phyloP scores from a whole-genome alignment of 2,329 filamentous ascomycete species.

The Xylariaceae sp. region DNA sequence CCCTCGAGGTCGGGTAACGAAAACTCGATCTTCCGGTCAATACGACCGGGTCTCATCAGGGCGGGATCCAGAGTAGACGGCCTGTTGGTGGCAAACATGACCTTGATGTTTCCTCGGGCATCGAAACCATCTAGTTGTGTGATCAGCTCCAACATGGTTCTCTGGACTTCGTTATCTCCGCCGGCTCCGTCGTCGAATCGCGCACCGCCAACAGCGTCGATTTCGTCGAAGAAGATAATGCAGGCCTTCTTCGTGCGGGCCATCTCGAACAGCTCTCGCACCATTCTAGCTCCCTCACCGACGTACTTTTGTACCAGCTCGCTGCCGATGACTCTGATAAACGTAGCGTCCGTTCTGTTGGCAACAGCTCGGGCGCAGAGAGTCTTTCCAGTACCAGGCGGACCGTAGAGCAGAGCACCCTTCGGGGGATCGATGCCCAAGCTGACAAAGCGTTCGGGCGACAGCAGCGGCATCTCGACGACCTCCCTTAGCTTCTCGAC shows the following conservation, averaged over 20 bases:
- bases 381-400: conserved; percentile 98
- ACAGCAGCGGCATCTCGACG: conserved; percentile 96
- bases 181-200: conserved; percentile 96
- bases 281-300: conserved; percentile 97
- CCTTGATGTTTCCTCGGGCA: conserved; percentile 96
- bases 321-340: conserved; percentile 97
- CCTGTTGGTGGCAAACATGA: conserved; percentile 98
- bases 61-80: conserved; percentile 96
- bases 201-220: conserved; percentile 92
- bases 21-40: conserved; percentile 99
- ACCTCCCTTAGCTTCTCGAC: conserved; percentile 99
- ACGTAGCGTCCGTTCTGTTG: conserved; percentile 96
- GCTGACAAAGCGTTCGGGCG: conserved; percentile 95
- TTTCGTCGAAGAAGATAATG: conserved; percentile 99
- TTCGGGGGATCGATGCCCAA: conserved; percentile 99
- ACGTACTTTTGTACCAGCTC: conserved; percentile 99
- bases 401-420: conserved; percentile 93
- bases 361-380: conserved; percentile 96
- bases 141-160: conserved; percentile 97
- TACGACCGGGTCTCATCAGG: conserved; percentile 94
- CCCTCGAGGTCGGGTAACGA: conserved; percentile 96
- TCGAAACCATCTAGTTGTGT: conserved; percentile 97
- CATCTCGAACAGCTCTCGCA: conserved; percentile 98
- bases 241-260: conserved; percentile 98
- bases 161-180: conserved; percentile 95